Conservation (phyloP, 2,329 filamentous ascomycete genomes). For the Cladosporium sp. region DNA sequence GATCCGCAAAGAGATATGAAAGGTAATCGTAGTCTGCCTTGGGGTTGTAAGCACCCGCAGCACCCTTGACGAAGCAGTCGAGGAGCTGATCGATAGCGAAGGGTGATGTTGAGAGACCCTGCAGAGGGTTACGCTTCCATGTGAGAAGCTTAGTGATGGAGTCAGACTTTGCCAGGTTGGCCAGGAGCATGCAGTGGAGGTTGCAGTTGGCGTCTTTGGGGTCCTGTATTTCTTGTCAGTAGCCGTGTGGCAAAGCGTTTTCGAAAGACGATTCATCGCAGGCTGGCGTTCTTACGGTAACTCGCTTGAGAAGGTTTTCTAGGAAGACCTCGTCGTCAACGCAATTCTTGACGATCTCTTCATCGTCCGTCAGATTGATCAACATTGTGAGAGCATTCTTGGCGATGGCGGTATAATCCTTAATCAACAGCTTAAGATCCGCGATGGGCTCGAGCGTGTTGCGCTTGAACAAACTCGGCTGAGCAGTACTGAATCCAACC, state of each 20-base stretch:
- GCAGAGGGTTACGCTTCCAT: constrained; percentile 68
- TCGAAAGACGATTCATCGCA: background rate
- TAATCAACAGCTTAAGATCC: constrained; percentile 82
- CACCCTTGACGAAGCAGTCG: constrained; percentile 93
- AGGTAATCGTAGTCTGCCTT: constrained; percentile 88
- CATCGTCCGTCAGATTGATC: constrained; percentile 79
- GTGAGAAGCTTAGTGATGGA: constrained; percentile 68
- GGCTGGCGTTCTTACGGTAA: constrained; percentile 66
- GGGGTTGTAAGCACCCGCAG: constrained; percentile 79
- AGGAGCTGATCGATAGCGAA: constrained; percentile 85
- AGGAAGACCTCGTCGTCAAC: constrained; percentile 80
- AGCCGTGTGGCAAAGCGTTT: background rate
- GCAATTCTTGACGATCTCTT: constrained; percentile 71
- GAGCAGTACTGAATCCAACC: constrained; percentile 75
- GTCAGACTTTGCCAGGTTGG: constrained; percentile 85
- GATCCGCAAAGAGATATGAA: constrained; percentile 89
- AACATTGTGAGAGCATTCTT: constrained; percentile 90
- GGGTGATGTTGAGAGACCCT: constrained; percentile 70
- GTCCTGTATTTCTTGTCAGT: constrained; percentile 50
- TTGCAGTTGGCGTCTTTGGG: constrained; percentile 79
- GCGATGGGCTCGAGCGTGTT: constrained; percentile 76
- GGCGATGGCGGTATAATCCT: constrained; percentile 89
- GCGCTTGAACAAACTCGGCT: constrained; percentile 81
- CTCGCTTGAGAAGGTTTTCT: constrained; percentile 68
- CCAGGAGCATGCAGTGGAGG: constrained; percentile 84